These are phyloP conservation scores for Aureobasidium leucospermi DNA, from an alignment of 2,329 filamentous ascomycete genomes.

Conservation along the genomic window DNA sequence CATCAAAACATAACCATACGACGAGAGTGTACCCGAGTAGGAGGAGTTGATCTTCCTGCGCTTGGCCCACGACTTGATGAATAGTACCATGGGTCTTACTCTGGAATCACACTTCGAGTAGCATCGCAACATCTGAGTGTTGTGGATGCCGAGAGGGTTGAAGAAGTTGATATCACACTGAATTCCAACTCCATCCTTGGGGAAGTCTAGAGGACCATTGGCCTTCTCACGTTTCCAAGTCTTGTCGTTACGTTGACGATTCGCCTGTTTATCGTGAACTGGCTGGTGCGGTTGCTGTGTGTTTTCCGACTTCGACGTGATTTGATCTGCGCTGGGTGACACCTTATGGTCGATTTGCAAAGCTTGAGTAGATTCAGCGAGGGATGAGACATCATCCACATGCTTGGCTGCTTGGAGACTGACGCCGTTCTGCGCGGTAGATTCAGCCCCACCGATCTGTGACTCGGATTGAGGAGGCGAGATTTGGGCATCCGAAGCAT, in stretches of 20 bases:
- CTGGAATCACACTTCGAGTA: conserved; percentile 74
- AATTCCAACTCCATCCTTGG: conserved; percentile 68
- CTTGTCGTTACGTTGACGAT: conserved; percentile 15
- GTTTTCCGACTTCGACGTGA: neutral
- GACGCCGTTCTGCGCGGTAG: neutral
- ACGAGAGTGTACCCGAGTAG: conserved; percentile 78
- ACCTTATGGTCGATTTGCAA: neutral
- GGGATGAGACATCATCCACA: neutral
- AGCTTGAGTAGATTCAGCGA: conserved; percentile 1
- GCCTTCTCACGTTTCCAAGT: conserved; percentile 41
- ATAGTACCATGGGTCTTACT: conserved; percentile 70
- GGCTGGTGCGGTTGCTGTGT: neutral
- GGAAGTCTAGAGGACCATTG: conserved; percentile 61
- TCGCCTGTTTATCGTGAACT: neutral
- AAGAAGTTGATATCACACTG: conserved; percentile 92
- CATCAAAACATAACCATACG: conserved; percentile 90
- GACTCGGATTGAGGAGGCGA: neutral
- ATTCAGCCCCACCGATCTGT: neutral
- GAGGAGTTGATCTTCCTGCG: conserved; percentile 76
- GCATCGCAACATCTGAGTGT: conserved; percentile 73
- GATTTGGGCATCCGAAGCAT: neutral
- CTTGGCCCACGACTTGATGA: conserved; percentile 89
- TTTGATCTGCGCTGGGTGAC: neutral
- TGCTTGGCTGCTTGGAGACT: neutral
- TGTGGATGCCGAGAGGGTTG: conserved; percentile 74